phyloP scores from a whole-genome alignment of 1,284 basidiomycete genomes.

The Cutaneotrichosporon cavernicola region DNA sequence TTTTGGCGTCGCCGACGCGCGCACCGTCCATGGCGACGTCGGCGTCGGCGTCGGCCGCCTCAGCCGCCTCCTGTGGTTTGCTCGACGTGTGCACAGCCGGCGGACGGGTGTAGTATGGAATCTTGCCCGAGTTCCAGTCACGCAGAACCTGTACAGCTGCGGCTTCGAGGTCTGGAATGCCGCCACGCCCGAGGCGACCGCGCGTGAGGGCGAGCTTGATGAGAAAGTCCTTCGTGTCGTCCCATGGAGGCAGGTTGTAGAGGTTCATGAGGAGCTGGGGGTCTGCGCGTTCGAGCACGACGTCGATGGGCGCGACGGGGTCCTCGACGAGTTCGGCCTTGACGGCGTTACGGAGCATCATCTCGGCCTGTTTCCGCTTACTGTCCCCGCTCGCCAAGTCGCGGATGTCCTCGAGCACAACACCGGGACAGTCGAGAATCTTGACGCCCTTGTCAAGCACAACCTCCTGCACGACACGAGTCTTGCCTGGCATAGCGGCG shows the following conservation, averaged over 20 bases:
- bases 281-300: conserved; percentile 73
- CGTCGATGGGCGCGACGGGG: conserved; percentile 82
- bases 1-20: conserved; percentile 47
- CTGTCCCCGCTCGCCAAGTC: conserved; percentile 58
- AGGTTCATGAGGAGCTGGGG: conserved; percentile 69
- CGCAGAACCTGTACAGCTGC: conserved; percentile 80
- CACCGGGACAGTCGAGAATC: conserved; percentile 93
- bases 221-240: conserved; percentile 76
- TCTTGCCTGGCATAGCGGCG: conserved; percentile 93
- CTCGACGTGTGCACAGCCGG: conserved; percentile 74
- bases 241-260: conserved; percentile 73
- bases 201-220: conserved; percentile 83
- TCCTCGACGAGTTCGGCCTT: conserved; percentile 91
- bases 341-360: conserved; percentile 85
- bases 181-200: conserved; percentile 86
- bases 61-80: conserved; percentile 19
- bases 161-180: conserved; percentile 81
- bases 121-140: conserved; percentile 97
- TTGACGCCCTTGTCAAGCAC: conserved; percentile 89
- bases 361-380: conserved; percentile 62
- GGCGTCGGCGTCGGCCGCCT: conserved; percentile 25
- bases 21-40: conserved; percentile 44
- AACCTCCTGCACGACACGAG: conserved; percentile 89
- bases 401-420: conserved; percentile 65
- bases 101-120: conserved; percentile 80